These are phyloP conservation scores for Aspergillus biplanus DNA, from an alignment of 495 filamentous ascomycete species.

Conservation along the genomic window DNA sequence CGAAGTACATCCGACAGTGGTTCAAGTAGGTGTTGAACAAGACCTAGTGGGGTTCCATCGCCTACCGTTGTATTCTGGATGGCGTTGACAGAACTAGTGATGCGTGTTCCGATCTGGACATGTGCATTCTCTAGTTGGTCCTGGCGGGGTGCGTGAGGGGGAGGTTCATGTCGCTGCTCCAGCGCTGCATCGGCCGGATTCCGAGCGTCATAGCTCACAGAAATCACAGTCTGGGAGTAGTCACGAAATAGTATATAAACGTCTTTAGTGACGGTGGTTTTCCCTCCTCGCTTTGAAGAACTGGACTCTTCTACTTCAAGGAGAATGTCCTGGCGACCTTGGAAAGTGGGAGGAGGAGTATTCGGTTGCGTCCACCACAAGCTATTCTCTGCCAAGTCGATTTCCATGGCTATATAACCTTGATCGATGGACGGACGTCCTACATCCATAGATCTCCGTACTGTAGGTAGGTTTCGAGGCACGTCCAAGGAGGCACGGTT, in stretches of 20 bases:
- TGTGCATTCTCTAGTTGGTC: constrained; percentile 90
- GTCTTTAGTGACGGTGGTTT: constrained; percentile 72
- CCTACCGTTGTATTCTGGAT: constrained; percentile 81
- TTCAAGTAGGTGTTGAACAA: constrained; percentile 77
- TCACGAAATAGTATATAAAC: constrained; percentile 89
- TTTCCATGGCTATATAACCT: constrained; percentile 81
- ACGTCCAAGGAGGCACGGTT: constrained; percentile 73
- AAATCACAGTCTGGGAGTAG: constrained; percentile 93
- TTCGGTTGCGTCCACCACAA: constrained; percentile 82
- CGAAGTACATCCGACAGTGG: constrained; percentile 73
- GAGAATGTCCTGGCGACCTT: constrained; percentile 81
- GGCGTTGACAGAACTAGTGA: constrained; percentile 65
- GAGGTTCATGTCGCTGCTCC: constrained; percentile 86
- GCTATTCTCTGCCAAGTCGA: constrained; percentile 72
- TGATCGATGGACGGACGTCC: constrained; percentile 68
- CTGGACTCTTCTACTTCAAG: constrained; percentile 81
- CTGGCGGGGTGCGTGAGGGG: constrained; percentile 83
- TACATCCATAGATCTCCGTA: constrained; percentile 75
- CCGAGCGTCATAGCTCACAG: constrained; percentile 74
- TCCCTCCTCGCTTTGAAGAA: constrained; percentile 67
- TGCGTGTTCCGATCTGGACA: constrained; percentile 71
- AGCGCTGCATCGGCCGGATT: constrained; percentile 72
- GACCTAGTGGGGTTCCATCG: constrained; percentile 76
- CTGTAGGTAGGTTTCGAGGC: constrained; percentile 49
- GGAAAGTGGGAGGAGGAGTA: constrained; percentile 76